Percentiles rank a stretch among this genome's conserved stretches.
Evolutionary conservation across 176 grass and related monocot genomes (phyloP).

Genomic region (Carex scoparia): DNA sequence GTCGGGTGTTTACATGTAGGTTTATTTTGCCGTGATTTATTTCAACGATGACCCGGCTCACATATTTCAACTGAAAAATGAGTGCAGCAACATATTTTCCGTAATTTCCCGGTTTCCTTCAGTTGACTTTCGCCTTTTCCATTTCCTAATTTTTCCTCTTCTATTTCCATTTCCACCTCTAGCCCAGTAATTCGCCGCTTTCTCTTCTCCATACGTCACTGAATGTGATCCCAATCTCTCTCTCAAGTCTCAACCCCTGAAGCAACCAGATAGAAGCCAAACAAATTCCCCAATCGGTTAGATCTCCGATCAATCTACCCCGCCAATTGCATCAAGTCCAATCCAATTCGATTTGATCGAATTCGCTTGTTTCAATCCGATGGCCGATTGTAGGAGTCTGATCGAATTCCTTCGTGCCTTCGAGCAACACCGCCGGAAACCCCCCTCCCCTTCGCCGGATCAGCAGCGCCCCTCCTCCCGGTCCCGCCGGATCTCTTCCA

Average conservation of each 20-base stretch:
- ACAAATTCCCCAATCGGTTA: background rate
- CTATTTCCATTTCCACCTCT: background rate
- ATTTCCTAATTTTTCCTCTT: background rate
- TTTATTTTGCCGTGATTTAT: background rate
- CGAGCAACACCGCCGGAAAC: slow-evolving; percentile 68
- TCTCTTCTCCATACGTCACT: slow-evolving; percentile 22
- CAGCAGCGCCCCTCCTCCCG: slow-evolving; percentile 24
- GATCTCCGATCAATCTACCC: slow-evolving; percentile 1
- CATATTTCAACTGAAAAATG: background rate
- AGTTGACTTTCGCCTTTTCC: slow-evolving; percentile 19
- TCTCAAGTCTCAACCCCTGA: background rate
- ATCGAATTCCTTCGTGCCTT: slow-evolving; percentile 95
- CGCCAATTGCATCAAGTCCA: background rate
- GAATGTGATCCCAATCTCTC: background rate
- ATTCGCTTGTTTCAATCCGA: slow-evolving; percentile 11
- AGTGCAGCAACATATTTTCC: background rate
- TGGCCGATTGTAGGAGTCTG: slow-evolving; percentile 96
- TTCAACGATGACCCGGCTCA: background rate
- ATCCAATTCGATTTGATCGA: background rate
- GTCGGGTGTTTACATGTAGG: background rate
- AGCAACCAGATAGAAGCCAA: background rate
- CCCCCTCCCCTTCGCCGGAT: slow-evolving; percentile 33
- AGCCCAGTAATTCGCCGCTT: background rate
- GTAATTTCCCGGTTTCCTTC: slow-evolving; percentile 8
- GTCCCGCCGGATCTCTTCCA: slow-evolving; percentile 31